Conservation (phyloP, 176 grass and related monocot species). For the Elaeis guineensis region DNA sequence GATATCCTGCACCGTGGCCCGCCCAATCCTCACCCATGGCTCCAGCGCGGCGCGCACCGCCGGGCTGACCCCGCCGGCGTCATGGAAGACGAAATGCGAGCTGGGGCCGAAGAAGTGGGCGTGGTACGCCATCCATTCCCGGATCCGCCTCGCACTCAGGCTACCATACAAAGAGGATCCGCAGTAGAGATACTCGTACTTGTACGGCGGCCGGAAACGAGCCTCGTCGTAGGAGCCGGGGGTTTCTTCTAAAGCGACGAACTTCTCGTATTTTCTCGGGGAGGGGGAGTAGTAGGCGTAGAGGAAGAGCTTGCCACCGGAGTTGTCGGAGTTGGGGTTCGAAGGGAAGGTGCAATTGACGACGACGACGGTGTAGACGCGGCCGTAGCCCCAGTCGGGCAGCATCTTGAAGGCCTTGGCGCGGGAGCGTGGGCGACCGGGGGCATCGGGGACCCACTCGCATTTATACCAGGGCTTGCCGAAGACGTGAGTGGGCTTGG, state of each 20-base stretch:
- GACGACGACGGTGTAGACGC: slow-evolving; percentile 74
- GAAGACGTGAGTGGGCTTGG: no score
- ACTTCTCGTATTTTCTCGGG: slow-evolving; percentile 69
- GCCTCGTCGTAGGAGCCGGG: slow-evolving; percentile 57
- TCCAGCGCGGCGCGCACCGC: slow-evolving; percentile 60
- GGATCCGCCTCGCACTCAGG: slow-evolving; percentile 56
- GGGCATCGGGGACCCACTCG: slow-evolving; percentile 35
- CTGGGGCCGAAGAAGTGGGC: slow-evolving; percentile 67
- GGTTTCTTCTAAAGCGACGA: slow-evolving; percentile 63
- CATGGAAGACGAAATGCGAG: slow-evolving; percentile 84
- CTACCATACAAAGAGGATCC: slow-evolving; percentile 80
- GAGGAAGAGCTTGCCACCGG: slow-evolving; percentile 67
- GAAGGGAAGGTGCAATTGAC: slow-evolving; percentile 85
- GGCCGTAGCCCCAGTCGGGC: slow-evolving; percentile 91
- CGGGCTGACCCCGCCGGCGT: slow-evolving; percentile 50
- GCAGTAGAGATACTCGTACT: slow-evolving; percentile 88
- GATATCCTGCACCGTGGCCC: slow-evolving; percentile 73
- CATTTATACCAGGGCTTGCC: no score
- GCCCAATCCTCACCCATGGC: slow-evolving; percentile 61
- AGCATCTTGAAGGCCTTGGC: slow-evolving; percentile 93
- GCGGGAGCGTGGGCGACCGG: slow-evolving; percentile 29
- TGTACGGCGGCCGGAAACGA: slow-evolving; percentile 45
- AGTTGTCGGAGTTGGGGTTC: slow-evolving; percentile 66
- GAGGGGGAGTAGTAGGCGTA: slow-evolving; percentile 80
- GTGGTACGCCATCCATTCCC: slow-evolving; percentile 83